These are phyloP conservation scores for Babesia sp. DNA, from an alignment of 169 alveolate species.

Conservation along the genomic window DNA sequence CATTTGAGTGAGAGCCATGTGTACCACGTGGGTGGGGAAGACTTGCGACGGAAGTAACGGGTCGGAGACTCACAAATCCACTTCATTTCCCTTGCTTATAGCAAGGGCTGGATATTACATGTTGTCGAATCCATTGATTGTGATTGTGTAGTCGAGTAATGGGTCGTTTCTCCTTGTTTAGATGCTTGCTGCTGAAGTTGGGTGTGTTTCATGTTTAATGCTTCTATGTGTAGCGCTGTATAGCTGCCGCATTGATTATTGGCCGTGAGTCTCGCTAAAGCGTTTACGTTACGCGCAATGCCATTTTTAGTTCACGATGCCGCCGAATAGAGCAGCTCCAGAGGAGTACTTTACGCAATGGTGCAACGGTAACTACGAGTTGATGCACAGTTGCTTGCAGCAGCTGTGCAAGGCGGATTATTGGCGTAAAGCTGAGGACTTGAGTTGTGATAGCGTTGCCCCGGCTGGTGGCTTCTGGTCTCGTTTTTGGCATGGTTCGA, in stretches of 20 bases:
- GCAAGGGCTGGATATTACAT: background rate
- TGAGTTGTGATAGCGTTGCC: background rate
- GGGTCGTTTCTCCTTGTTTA: background rate
- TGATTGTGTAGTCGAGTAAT: background rate
- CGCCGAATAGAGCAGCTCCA: background rate
- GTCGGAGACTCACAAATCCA: background rate
- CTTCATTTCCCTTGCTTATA: constrained; percentile 1
- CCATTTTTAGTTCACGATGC: background rate
- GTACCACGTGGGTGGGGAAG: constrained; percentile 33
- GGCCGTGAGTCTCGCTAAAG: background rate
- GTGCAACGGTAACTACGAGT: constrained; percentile 62
- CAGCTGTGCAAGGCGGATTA: constrained; percentile 14
- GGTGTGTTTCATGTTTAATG: background rate
- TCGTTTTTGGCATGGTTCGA: constrained; percentile 8
- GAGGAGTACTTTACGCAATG: constrained; percentile 38
- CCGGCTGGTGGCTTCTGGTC: constrained; percentile 13
- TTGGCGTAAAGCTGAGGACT: background rate
- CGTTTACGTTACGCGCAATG: background rate
- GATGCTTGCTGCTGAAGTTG: background rate
- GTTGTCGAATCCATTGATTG: background rate
- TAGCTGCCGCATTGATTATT: background rate
- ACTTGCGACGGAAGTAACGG: background rate
- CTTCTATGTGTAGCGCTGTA: constrained; percentile 6
- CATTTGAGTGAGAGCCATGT: constrained; percentile 10
- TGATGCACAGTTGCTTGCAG: constrained; percentile 45